Conservation (phyloP, 305 asterid species). For the Salvia sclarea region DNA sequence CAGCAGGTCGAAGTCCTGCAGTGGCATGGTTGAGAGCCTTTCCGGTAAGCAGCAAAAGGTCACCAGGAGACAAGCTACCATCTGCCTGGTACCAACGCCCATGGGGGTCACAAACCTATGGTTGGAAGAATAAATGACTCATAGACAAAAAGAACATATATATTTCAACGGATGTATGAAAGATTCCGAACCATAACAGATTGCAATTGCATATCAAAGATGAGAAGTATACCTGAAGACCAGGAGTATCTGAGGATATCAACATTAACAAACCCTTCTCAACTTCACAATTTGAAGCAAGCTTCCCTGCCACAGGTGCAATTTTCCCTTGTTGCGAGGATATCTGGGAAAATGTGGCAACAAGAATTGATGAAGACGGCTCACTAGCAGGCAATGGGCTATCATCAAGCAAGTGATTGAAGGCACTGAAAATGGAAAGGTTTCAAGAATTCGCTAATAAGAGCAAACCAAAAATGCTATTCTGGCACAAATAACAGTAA, state of each 20-base stretch:
- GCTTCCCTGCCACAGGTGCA: constrained; percentile 62
- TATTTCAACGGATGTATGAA: constrained; percentile 7
- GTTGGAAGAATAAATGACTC: constrained; percentile 34
- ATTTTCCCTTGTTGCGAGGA: constrained; percentile 59
- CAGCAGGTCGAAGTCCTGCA: constrained; percentile 91
- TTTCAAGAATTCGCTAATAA: constrained; percentile 30
- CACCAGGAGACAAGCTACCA: constrained; percentile 71
- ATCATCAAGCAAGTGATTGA: constrained; percentile 91
- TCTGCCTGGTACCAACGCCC: constrained; percentile 98
- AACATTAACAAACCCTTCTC: constrained; percentile 86
- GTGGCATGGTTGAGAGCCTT: constrained; percentile 93
- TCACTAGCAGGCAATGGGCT: constrained; percentile 82
- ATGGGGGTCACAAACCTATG: constrained; percentile 88
- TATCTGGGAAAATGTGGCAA: constrained; percentile 62
- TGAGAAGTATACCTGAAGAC: constrained; percentile 67
- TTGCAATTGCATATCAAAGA: constrained; percentile 17
- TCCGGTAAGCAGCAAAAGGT: constrained; percentile 83
- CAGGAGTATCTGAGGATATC: constrained; percentile 82
- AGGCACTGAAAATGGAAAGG: constrained; percentile 57
- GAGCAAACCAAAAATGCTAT: constrained; percentile 18
- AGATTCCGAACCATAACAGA: constrained; percentile 4
- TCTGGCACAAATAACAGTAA: constrained; percentile 11
- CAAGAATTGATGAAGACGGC: constrained; percentile 85
- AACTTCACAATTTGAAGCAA: constrained; percentile 56
- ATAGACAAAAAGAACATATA: constrained; percentile 26